Evolutionary conservation across 306 rosid species (phyloP).

Genomic region (Vicia sativa): DNA sequence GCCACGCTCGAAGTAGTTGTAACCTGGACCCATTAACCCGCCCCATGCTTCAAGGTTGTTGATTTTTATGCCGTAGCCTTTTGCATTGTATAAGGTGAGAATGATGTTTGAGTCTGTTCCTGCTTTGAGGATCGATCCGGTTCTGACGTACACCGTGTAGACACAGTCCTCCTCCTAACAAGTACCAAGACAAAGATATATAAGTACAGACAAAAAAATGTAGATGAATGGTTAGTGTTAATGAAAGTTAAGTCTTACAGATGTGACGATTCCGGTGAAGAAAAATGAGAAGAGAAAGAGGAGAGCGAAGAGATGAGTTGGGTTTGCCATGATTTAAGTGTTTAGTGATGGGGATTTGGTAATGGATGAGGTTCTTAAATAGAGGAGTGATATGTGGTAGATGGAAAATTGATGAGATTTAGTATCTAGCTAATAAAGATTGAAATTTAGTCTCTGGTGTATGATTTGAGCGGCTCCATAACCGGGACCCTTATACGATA

Average conservation of each 20-base stretch:
- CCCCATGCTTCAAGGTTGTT: slow-evolving; percentile 65
- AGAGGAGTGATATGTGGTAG: background rate
- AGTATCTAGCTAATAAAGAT: background rate
- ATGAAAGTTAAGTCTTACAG: slow-evolving; percentile 27
- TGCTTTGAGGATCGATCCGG: slow-evolving; percentile 67
- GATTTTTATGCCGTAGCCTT: slow-evolving; percentile 50
- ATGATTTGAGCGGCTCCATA: background rate
- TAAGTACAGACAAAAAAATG: background rate
- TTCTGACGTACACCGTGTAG: slow-evolving; percentile 56
- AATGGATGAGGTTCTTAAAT: background rate
- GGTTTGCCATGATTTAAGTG: slow-evolving; percentile 38
- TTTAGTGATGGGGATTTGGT: background rate
- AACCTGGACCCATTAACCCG: slow-evolving; percentile 61
- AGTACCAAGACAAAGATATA: background rate
- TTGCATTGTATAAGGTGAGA: slow-evolving; percentile 43
- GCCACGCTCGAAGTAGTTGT: slow-evolving; percentile 80
- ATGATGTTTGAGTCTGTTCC: slow-evolving; percentile 65
- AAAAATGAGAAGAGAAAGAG: slow-evolving; percentile 35
- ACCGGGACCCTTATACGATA: background rate
- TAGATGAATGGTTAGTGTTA: background rate
- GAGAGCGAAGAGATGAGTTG: slow-evolving; percentile 24
- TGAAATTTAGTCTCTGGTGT: background rate
- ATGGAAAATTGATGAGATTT: background rate
- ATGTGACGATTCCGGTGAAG: slow-evolving; percentile 38
- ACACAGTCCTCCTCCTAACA: slow-evolving; percentile 65